Base-by-base conservation (phyloP, 352 stramenopile species). In the Globisporangium spinosum region DNA sequence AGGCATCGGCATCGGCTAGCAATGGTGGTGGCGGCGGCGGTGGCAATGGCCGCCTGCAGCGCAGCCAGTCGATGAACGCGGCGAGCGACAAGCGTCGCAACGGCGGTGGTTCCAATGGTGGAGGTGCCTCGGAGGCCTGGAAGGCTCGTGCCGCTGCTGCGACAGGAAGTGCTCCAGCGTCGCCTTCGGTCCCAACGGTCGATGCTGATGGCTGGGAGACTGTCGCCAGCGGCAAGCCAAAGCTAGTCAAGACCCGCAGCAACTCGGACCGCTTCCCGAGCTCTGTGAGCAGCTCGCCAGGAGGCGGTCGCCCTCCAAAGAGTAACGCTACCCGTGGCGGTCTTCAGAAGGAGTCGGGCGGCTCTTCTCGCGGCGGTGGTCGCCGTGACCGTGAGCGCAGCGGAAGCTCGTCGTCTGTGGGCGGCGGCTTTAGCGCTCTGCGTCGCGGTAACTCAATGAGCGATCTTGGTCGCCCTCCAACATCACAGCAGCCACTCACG, bases 131-230 rank as follows among this genome's bases (percentile, higher is more conserved):
- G 15, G 70, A 81, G 0, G 83, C 80, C 34, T 91, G 83, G 83
- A 91, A 91, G 69, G 78, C 77, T 56, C 81, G 83, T 62, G 74
- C 77, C 25, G 67, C 67, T 10, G 56, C 66, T 6, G 45, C 27
- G 5, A 47, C 38, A 13, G 40, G 15, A 32, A 40, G 8, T 7
- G 55, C 35, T 53, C 47, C 56, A 5, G 32, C 70, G 32, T 43
- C 61, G 9, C 57, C 71, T 34, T 73, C 65, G 12, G n/a, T 62
- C 10, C 25, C 74, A 45, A 69, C 70, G 10, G 74, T 79, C 9
- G 80, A 89, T 57, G 77, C 78, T 0, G 86, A 94, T 58, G 86
- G 86, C 12, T 94, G 86, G 86, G 83, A 91, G 71, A 92, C 84
- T 2, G 82, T 91, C 8, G 80, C 74, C 2, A 76, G 73, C 40